Conservation (phyloP, 768 basidiomycete genomes). For the Panus rudis region DNA sequence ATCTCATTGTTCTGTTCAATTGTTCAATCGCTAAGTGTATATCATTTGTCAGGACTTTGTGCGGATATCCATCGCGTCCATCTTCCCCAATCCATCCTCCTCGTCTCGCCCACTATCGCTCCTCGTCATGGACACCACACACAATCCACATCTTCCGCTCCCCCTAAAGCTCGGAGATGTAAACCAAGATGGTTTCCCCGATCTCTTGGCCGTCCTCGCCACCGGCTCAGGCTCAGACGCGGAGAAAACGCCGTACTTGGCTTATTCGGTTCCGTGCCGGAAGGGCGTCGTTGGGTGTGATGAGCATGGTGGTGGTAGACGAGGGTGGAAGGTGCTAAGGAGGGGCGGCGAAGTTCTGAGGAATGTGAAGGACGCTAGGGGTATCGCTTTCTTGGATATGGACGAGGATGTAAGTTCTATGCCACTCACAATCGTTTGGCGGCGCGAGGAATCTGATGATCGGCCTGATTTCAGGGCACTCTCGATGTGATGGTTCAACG, state of each 20-base stretch:
- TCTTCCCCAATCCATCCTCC: slow-evolving; percentile 40
- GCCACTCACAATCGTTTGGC: neutral
- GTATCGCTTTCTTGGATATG: slow-evolving; percentile 79
- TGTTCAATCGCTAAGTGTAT: neutral
- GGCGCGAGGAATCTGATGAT: neutral
- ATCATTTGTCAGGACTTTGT: slow-evolving; percentile 45
- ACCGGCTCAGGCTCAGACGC: slow-evolving; percentile 30
- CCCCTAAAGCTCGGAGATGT: slow-evolving; percentile 82
- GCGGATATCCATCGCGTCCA: slow-evolving; percentile 53
- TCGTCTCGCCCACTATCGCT: slow-evolving; percentile 39
- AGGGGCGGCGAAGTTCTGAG: slow-evolving; percentile 58
- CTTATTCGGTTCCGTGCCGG: slow-evolving; percentile 58
- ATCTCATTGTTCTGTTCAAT: neutral
- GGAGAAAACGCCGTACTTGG: slow-evolving; percentile 49
- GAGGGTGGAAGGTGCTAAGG: slow-evolving; percentile 55
- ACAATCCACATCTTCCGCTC: slow-evolving; percentile 62
- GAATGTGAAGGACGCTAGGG: slow-evolving; percentile 68
- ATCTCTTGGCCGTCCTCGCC: slow-evolving; percentile 58
- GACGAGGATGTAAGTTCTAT: slow-evolving; percentile 83
- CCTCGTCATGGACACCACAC: slow-evolving; percentile 62
- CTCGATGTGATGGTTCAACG: slow-evolving; percentile 91
- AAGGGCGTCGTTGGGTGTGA: slow-evolving; percentile 51
- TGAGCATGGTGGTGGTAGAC: slow-evolving; percentile 38
- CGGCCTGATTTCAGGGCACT: slow-evolving; percentile 52
- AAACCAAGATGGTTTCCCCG: slow-evolving; percentile 92